Conservation (phyloP, 2,329 filamentous ascomycete species). For the Annulohypoxylon truncatum region DNA sequence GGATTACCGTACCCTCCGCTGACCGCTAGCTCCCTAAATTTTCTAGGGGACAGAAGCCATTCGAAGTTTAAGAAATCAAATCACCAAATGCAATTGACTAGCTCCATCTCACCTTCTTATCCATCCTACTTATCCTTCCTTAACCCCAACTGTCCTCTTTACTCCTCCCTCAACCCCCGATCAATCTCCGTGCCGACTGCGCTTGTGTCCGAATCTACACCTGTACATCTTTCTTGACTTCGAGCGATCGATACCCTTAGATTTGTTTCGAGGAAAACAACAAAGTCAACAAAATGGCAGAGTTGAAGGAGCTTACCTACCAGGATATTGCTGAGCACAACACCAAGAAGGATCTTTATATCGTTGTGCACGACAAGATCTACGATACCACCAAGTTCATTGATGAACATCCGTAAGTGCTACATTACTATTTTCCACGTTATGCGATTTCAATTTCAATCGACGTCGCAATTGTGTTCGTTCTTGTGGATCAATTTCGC, state of each 20-base stretch:
- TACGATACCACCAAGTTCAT: conserved; percentile 91
- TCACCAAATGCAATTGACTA: conserved; percentile 37
- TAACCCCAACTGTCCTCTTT: conserved; percentile 12
- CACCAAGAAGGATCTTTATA: conserved; percentile 91
- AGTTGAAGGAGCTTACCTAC: conserved; percentile 73
- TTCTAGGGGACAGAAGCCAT: conserved; percentile 31
- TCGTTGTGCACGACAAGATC: conserved; percentile 96
- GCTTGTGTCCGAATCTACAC: conserved; percentile 3
- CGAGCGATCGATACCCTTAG: conserved; percentile 19
- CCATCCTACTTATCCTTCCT: conserved; percentile 18
- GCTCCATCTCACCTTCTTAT: conserved; percentile 18
- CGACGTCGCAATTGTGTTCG: conserved; percentile 18
- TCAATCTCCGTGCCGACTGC: conserved; percentile 18
- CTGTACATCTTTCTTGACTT: conserved; percentile 21
- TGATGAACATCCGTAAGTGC: conserved; percentile 90
- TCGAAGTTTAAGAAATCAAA: conserved; percentile 30
- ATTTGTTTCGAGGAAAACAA: conserved; percentile 18
- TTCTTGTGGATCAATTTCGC: conserved; percentile 10
- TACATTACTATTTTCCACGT: conserved; percentile 5
- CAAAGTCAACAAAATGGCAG: conserved; percentile 55
- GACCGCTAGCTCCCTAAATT: conserved; percentile 34
- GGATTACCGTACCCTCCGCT: conserved; percentile 32
- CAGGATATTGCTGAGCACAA: conserved; percentile 86
- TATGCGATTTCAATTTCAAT: conserved; percentile 16
- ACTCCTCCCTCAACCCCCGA: conserved; percentile 28